Percentiles rank a stretch among this genome's conserved stretches.
Evolutionary conservation across 495 filamentous ascomycete genomes (phyloP).

Genomic region (Podospora fimiseda): DNA sequence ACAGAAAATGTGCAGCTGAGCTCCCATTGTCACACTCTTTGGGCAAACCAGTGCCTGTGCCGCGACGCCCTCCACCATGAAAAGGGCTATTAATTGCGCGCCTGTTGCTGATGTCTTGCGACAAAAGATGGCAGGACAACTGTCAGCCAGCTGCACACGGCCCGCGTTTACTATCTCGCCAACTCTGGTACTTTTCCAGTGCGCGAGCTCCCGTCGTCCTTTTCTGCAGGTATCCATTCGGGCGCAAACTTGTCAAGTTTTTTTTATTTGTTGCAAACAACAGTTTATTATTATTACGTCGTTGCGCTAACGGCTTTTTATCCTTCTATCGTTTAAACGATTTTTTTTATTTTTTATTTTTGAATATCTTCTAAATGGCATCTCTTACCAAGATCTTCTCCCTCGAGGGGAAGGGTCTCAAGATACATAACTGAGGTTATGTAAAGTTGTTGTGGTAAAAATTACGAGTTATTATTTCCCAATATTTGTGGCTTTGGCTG

Average conservation of each 20-base stretch:
- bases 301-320: background rate
- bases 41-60: too few relatives aligned
- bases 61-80: too few relatives aligned
- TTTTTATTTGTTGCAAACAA: background rate
- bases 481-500: background rate
- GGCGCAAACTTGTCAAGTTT: background rate
- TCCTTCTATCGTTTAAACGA: background rate
- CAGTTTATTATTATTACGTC: too few relatives aligned
- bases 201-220: conserved; percentile 19
- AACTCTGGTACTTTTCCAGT: conserved; percentile 17
- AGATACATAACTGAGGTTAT: conserved; percentile 81
- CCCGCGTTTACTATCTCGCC: conserved; percentile 17
- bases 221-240: conserved; percentile 7
- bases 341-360: background rate
- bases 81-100: too few relatives aligned
- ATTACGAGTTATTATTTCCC: too few relatives aligned
- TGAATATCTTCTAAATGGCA: conserved; percentile 34
- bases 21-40: too few relatives aligned
- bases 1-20: too few relatives aligned
- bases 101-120: too few relatives aligned
- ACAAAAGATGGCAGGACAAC: background rate
- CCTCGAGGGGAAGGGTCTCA: conserved; percentile 82
- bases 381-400: conserved; percentile 65
- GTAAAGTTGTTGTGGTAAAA: too few relatives aligned
- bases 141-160: conserved; percentile 4